Percentiles rank a stretch among this genome's conserved stretches.
Evolutionary conservation across 495 filamentous ascomycete genomes (phyloP).

Genomic region (Penicillium waksmanii): DNA sequence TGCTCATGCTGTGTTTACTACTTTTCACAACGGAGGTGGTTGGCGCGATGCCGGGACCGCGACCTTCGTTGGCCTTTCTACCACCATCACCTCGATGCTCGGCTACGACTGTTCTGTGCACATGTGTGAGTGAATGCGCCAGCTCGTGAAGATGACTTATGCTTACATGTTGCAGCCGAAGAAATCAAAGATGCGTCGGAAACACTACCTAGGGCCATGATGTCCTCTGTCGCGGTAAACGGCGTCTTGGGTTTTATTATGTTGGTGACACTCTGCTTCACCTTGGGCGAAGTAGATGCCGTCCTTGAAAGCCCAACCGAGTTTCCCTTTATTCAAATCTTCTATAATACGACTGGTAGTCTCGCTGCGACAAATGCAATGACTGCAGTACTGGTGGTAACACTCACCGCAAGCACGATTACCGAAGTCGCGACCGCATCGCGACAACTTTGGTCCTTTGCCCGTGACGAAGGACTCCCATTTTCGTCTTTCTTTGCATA

Average conservation of each 20-base stretch:
- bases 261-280: conserved; percentile 56
- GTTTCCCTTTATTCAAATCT: conserved; percentile 59
- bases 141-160: background rate
- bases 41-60: conserved; percentile 58
- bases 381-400: conserved; percentile 54
- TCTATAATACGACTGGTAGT: conserved; percentile 52
- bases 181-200: conserved; percentile 60
- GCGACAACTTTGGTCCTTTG: conserved; percentile 62
- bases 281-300: conserved; percentile 52
- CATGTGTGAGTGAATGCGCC: conserved; percentile 45
- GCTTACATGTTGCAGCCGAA: conserved; percentile 44
- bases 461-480: conserved; percentile 58
- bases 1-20: conserved; percentile 53
- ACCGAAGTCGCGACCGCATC: conserved; percentile 60
- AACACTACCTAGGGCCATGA: conserved; percentile 59
- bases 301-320: conserved; percentile 43
- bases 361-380: conserved; percentile 51
- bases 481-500: conserved; percentile 55
- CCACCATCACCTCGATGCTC: conserved; percentile 54
- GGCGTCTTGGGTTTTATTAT: conserved; percentile 51
- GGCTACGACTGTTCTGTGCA: conserved; percentile 62
- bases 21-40: conserved; percentile 57
- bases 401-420: conserved; percentile 52
- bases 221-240: conserved; percentile 53
- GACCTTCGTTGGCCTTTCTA: conserved; percentile 58